Percentiles rank a stretch among this genome's conserved stretches.
phyloP scores from a whole-genome alignment of 495 filamentous ascomycete genomes.

The Aspergillus homomorphus region DNA sequence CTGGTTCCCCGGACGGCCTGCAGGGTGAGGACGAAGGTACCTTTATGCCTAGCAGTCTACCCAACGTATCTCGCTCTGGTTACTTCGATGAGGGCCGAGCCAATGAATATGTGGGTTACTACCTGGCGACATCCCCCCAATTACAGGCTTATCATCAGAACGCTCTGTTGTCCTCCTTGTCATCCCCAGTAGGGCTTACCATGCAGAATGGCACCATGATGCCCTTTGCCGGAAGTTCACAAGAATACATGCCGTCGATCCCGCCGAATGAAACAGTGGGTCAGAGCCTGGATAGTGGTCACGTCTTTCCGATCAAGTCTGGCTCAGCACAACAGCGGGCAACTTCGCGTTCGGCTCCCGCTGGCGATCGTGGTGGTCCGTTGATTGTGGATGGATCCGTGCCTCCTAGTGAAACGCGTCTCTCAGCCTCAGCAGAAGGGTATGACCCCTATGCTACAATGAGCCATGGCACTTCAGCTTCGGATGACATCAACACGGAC shows the following conservation, averaged over 20 bases:
- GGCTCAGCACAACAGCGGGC: slow-evolving; percentile 21
- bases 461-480: slow-evolving; percentile 36
- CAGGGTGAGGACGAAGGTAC: slow-evolving; percentile 42
- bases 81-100: slow-evolving; percentile 46
- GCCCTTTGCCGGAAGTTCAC: slow-evolving; percentile 38
- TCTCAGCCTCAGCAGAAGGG: slow-evolving; percentile 24
- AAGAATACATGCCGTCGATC: slow-evolving; percentile 40
- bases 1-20: slow-evolving; percentile 35
- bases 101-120: slow-evolving; percentile 66
- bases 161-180: slow-evolving; percentile 41
- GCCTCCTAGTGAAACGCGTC: slow-evolving; percentile 34
- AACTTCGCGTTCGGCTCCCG: slow-evolving; percentile 23
- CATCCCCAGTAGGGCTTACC: slow-evolving; percentile 46
- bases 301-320: slow-evolving; percentile 17
- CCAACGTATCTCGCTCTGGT: slow-evolving; percentile 36
- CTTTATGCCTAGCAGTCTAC: slow-evolving; percentile 40
- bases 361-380: slow-evolving; percentile 39
- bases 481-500: slow-evolving; percentile 42
- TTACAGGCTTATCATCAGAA: slow-evolving; percentile 48
- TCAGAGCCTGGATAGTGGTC: slow-evolving; percentile 23
- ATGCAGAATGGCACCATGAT: slow-evolving; percentile 46
- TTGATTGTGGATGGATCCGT: slow-evolving; percentile 48
- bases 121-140: slow-evolving; percentile 56
- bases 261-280: slow-evolving; percentile 28
- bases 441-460: slow-evolving; percentile 34